phyloP scores from a whole-genome alignment of 148 eudicot species.

The Simmondsia chinensis region DNA sequence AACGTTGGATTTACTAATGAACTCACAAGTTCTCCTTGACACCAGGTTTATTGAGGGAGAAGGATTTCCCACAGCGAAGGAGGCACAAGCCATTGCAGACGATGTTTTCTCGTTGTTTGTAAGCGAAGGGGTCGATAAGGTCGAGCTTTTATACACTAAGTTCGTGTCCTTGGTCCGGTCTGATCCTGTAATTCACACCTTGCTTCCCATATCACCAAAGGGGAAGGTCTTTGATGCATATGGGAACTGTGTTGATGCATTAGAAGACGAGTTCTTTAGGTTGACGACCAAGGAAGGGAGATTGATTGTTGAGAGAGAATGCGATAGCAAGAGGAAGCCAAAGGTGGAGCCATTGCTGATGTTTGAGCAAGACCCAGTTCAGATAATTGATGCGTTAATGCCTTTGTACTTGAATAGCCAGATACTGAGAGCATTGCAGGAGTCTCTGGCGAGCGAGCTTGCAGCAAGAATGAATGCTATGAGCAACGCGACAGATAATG shows the following conservation, averaged over 20 bases:
- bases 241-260: constrained; percentile 46
- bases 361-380: constrained; percentile 50
- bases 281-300: constrained; percentile 42
- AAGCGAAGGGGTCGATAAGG: constrained; percentile 48
- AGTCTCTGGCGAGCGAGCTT: constrained; percentile 50
- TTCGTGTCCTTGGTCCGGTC: constrained; percentile 42
- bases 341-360: constrained; percentile 20
- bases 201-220: constrained; percentile 33
- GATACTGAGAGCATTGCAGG: constrained; percentile 50
- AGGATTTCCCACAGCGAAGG: constrained; percentile 17
- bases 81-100: constrained; percentile 21
- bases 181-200: constrained; percentile 36
- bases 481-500: constrained; percentile 51
- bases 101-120: constrained; percentile 26
- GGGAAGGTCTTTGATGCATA: constrained; percentile 31
- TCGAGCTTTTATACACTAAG: constrained; percentile 39
- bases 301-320: constrained; percentile 24
- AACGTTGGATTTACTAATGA: no score
- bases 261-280: constrained; percentile 45
- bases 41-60: constrained; percentile 15
- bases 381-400: constrained; percentile 46
- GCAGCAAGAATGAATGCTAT: constrained; percentile 57
- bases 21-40: no score
- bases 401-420: constrained; percentile 51
- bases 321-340: constrained; percentile 12